A percentile compares a stretch with the other conserved stretches of the same genome.
phyloP scores from a whole-genome alignment of 768 basidiomycete species.

The Amanita inopinata region DNA sequence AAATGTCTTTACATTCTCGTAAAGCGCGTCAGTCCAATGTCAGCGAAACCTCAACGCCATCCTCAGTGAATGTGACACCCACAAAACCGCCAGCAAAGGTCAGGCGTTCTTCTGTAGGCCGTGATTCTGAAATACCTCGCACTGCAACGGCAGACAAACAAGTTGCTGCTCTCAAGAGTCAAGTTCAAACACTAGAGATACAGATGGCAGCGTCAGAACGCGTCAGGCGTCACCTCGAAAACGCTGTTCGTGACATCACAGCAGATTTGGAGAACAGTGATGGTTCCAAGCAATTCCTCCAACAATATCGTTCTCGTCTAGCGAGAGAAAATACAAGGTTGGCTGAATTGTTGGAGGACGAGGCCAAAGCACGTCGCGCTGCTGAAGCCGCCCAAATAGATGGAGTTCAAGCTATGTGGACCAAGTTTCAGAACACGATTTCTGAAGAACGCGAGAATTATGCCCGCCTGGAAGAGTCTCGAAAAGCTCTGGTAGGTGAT shows the following conservation, averaged over 20 bases:
- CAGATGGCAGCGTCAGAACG: slow-evolving; percentile 62
- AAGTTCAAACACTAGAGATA: slow-evolving; percentile 58
- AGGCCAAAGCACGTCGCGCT: slow-evolving; percentile 50
- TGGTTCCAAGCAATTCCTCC: slow-evolving; percentile 54
- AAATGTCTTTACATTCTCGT: slow-evolving; percentile 32
- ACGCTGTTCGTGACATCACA: slow-evolving; percentile 47
- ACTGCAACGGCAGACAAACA: slow-evolving; percentile 36
- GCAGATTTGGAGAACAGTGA: slow-evolving; percentile 54
- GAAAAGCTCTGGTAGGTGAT: slow-evolving; percentile 51
- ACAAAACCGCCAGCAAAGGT: slow-evolving; percentile 28
- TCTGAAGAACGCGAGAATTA: slow-evolving; percentile 53
- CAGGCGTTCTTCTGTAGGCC: slow-evolving; percentile 20
- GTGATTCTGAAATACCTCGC: slow-evolving; percentile 22
- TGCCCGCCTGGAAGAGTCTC: slow-evolving; percentile 55
- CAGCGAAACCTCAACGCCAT: slow-evolving; percentile 22
- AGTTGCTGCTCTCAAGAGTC: slow-evolving; percentile 44
- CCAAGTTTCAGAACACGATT: slow-evolving; percentile 52
- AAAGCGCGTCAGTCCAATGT: slow-evolving; percentile 23
- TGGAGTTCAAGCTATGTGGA: slow-evolving; percentile 57
- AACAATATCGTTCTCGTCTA: slow-evolving; percentile 45
- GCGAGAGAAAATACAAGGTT: slow-evolving; percentile 48
- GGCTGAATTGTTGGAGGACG: slow-evolving; percentile 47
- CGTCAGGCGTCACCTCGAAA: slow-evolving; percentile 54
- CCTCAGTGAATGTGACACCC: slow-evolving; percentile 37
- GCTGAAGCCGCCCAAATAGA: slow-evolving; percentile 56